Conservation (phyloP, 805 yeast species). For the Candida tammaniensis region DNA sequence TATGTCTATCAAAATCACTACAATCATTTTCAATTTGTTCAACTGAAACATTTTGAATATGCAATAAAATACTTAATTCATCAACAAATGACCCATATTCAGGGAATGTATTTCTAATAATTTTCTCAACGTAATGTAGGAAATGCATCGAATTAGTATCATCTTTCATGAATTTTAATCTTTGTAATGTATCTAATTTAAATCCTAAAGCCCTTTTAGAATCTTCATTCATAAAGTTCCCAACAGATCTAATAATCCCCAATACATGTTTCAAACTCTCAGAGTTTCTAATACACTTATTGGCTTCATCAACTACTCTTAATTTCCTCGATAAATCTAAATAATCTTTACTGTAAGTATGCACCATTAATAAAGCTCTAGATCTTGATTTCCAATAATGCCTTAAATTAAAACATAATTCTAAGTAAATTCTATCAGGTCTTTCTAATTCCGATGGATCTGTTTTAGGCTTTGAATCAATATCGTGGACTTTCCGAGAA, state of each 20-base stretch:
- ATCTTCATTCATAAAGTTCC: constrained; percentile 95
- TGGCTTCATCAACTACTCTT: constrained; percentile 69
- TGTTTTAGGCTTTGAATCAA: constrained; percentile 48
- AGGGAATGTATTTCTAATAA: constrained; percentile 82
- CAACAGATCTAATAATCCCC: constrained; percentile 84
- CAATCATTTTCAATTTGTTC: constrained; percentile 82
- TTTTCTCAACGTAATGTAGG: constrained; percentile 86
- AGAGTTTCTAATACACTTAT: constrained; percentile 62
- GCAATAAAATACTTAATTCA: constrained; percentile 58
- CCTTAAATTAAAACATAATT: constrained; percentile 76
- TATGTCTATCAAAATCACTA: constrained; percentile 52
- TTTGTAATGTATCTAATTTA: constrained; percentile 81
- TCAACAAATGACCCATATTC: constrained; percentile 71
- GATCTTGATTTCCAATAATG: constrained; percentile 92
- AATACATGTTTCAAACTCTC: constrained; percentile 67
- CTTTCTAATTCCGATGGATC: constrained; percentile 77
- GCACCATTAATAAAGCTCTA: constrained; percentile 70
- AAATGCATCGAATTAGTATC: constrained; percentile 84
- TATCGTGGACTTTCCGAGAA: constrained; percentile 62
- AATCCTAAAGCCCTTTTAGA: constrained; percentile 92
- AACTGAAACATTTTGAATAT: constrained; percentile 70
- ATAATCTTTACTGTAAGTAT: constrained; percentile 77
- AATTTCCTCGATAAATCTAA: constrained; percentile 66
- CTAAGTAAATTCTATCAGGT: constrained; percentile 82
- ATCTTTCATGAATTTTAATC: constrained; percentile 88